Percentiles rank a stretch among this genome's conserved stretches.
phyloP scores from a whole-genome alignment of 2,329 filamentous ascomycete genomes.

The Cryoendolithus antarcticus region DNA sequence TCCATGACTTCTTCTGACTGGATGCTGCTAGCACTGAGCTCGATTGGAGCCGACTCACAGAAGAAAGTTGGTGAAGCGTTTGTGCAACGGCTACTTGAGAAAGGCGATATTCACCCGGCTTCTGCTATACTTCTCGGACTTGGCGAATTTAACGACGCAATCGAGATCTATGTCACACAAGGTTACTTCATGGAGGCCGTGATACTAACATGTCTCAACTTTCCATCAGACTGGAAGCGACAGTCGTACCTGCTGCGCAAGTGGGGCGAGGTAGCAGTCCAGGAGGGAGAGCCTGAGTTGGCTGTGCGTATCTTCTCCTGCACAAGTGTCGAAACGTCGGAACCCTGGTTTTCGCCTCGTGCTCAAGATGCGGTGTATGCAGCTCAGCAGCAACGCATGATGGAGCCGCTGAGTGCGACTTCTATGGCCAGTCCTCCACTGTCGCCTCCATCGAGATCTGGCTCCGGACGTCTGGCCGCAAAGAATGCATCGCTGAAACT shows the following conservation, averaged over 20 bases:
- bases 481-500: conserved; percentile 80
- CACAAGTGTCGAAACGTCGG: conserved; percentile 69
- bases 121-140: conserved; percentile 87
- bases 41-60: conserved; percentile 64
- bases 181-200: conserved; percentile 88
- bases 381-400: conserved; percentile 37
- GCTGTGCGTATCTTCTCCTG: conserved; percentile 91
- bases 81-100: conserved; percentile 78
- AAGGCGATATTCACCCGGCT: conserved; percentile 80
- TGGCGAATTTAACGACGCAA: conserved; percentile 84
- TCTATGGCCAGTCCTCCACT: conserved; percentile 53
- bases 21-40: conserved; percentile 88
- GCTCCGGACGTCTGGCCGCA: conserved; percentile 43
- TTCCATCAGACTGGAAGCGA: conserved; percentile 78
- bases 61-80: conserved; percentile 86
- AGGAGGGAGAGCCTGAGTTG: conserved; percentile 75
- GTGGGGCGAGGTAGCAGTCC: conserved; percentile 88
- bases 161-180: conserved; percentile 90
- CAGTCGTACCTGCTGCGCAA: conserved; percentile 79
- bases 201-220: conserved; percentile 71
- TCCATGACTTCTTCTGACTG: conserved; percentile 91
- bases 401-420: conserved; percentile 33
- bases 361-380: conserved; percentile 50
- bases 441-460: conserved; percentile 55
- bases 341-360: conserved; percentile 79